Percentiles rank a stretch among this genome's conserved stretches.
Conservation (phyloP, 1,284 basidiomycete genomes). For the Melanopsichium pennsylvanicum region DNA sequence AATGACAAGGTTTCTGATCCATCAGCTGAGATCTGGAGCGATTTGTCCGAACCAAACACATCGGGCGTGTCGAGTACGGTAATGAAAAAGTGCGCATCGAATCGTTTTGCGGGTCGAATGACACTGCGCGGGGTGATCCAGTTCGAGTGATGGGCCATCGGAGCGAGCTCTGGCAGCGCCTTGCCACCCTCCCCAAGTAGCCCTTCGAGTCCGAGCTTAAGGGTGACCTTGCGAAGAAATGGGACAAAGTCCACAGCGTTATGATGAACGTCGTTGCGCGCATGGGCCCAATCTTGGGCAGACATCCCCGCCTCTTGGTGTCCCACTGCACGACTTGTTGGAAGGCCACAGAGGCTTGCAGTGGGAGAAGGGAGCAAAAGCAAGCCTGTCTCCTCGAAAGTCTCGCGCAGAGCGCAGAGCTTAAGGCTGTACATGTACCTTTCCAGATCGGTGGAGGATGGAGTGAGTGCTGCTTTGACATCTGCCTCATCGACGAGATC, state of each 20-base stretch:
- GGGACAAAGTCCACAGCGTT: constrained; percentile 51
- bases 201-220: constrained; percentile 16
- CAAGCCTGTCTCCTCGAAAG: constrained; percentile 60
- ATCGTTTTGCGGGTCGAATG: constrained; percentile 56
- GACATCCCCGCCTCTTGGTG: constrained; percentile 50
- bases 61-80: constrained; percentile 50
- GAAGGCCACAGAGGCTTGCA: constrained; percentile 17
- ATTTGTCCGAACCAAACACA: constrained; percentile 35
- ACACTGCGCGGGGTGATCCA: constrained; percentile 60
- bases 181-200: constrained; percentile 3
- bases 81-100: constrained; percentile 61
- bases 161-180: constrained; percentile 31
- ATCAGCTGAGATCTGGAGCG: constrained; percentile 48
- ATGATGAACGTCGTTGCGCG: constrained; percentile 55
- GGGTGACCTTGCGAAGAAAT: constrained; percentile 43
- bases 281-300: constrained; percentile 46
- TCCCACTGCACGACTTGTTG: constrained; percentile 50
- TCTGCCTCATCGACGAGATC: constrained; percentile 50
- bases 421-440: constrained; percentile 47
- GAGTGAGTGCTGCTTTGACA: constrained; percentile 17
- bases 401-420: constrained; percentile 57
- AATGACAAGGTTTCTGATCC: constrained; percentile 54
- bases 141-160: constrained; percentile 53
- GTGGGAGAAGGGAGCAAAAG: constrained; percentile 44
- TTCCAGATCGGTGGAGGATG: constrained; percentile 4